Percentiles rank a stretch among this genome's conserved stretches.
These are phyloP conservation scores for Tulasnella sp. DNA, from an alignment of 768 basidiomycete species.

Conservation along the genomic window DNA sequence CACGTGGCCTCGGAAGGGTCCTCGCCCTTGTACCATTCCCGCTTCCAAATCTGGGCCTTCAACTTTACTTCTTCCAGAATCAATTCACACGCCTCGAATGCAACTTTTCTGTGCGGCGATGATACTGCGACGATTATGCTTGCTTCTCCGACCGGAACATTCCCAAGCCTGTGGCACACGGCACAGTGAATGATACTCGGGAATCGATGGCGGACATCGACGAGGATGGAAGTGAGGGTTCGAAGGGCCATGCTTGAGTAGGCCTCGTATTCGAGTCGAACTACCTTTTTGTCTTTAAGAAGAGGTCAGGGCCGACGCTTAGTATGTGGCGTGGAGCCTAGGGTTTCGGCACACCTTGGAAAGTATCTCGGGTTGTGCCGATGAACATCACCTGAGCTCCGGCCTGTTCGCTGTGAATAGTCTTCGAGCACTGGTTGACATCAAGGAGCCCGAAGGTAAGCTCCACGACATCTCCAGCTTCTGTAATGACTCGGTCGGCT, in stretches of 20 bases:
- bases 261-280: slow-evolving; percentile 72
- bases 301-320: neutral
- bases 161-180: slow-evolving; percentile 68
- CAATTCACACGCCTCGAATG: slow-evolving; percentile 69
- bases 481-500: slow-evolving; percentile 24
- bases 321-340: neutral
- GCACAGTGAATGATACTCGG: slow-evolving; percentile 45
- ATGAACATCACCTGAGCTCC: slow-evolving; percentile 73
- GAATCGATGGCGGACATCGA: neutral
- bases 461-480: slow-evolving; percentile 40
- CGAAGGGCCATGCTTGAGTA: slow-evolving; percentile 74
- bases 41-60: slow-evolving; percentile 85
- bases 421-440: slow-evolving; percentile 47
- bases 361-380: slow-evolving; percentile 79
- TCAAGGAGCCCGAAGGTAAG: slow-evolving; percentile 57
- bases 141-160: slow-evolving; percentile 43
- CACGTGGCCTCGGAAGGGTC: slow-evolving; percentile 26
- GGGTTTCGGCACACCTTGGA: slow-evolving; percentile 49
- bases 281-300: slow-evolving; percentile 55
- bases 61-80: slow-evolving; percentile 81
- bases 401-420: slow-evolving; percentile 54
- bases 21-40: slow-evolving; percentile 75
- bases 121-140: slow-evolving; percentile 83
- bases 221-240: slow-evolving; percentile 45
- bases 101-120: slow-evolving; percentile 74